Conservation (phyloP, 495 filamentous ascomycete genomes). For the Oidiodendron maius region DNA sequence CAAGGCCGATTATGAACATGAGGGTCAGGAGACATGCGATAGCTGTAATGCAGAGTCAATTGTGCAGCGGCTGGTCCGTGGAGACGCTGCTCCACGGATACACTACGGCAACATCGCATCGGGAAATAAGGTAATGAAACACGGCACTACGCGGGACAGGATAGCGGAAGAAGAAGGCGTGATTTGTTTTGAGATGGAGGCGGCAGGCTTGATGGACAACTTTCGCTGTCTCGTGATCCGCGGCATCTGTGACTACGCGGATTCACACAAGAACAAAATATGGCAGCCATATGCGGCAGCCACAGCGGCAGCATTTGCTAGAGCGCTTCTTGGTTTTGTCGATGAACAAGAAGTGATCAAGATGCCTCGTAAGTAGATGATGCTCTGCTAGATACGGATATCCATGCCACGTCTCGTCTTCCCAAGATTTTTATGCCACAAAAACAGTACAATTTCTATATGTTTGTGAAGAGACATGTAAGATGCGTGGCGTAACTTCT, state of each 20-base stretch:
- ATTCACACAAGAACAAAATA: slow-evolving; percentile 26
- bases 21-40: not conserved
- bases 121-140: slow-evolving; percentile 20
- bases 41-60: not conserved
- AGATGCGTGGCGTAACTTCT: too few relatives aligned
- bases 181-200: slow-evolving; percentile 20
- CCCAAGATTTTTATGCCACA: too few relatives aligned
- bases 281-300: slow-evolving; percentile 30
- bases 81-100: slow-evolving; percentile 15
- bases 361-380: not conserved
- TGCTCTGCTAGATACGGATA: too few relatives aligned
- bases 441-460: too few relatives aligned
- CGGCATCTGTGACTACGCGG: slow-evolving; percentile 35
- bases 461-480: too few relatives aligned
- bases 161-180: slow-evolving; percentile 1
- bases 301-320: slow-evolving; percentile 28
- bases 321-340: slow-evolving; percentile 12
- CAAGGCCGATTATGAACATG: not conserved
- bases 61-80: slow-evolving; percentile 1
- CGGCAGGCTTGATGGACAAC: too few relatives aligned
- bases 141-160: slow-evolving; percentile 8
- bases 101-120: slow-evolving; percentile 29
- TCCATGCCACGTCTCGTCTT: too few relatives aligned
- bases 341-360: not conserved
- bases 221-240: slow-evolving; percentile 31